These are phyloP conservation scores for Pichia phayaonensis DNA, from an alignment of 805 yeast species.

Conservation along the genomic window DNA sequence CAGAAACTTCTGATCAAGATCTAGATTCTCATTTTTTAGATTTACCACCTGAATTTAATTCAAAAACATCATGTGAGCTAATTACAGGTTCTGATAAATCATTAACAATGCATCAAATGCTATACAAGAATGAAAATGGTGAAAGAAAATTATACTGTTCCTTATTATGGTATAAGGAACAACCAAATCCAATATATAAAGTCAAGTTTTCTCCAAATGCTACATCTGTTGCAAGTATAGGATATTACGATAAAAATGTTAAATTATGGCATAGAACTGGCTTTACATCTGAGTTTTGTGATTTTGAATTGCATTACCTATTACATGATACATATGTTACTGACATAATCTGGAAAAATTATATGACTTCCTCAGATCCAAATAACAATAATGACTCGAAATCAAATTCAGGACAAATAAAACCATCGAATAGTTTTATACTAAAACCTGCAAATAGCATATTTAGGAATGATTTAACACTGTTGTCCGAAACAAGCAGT, in stretches of 20 bases:
- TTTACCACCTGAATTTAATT: conserved; percentile 28
- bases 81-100: conserved; percentile 48
- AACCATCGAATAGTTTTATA: conserved; percentile 11
- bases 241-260: conserved; percentile 55
- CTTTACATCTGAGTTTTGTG: conserved; percentile 54
- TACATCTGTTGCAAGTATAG: conserved; percentile 55
- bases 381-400: conserved; percentile 3
- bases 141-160: conserved; percentile 15
- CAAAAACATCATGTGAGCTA: conserved; percentile 41
- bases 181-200: conserved; percentile 53
- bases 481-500: conserved; percentile 4
- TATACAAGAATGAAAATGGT: conserved; percentile 19
- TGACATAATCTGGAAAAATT: conserved; percentile 48
- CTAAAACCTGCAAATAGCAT: conserved; percentile 25
- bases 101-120: conserved; percentile 47
- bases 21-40: conserved; percentile 23
- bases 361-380: conserved; percentile 1
- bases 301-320: conserved; percentile 62
- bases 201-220: conserved; percentile 63
- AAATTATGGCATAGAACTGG: conserved; percentile 74
- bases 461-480: conserved; percentile 17
- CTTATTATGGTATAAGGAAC: conserved; percentile 40
- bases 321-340: conserved; percentile 57
- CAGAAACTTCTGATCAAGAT: conserved; percentile 24
- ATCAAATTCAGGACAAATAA: background rate